Evolutionary conservation across 306 rosid genomes (phyloP), one percentile per base, ranked within the genome.

Genomic region (Abrus precatorius): DNA sequence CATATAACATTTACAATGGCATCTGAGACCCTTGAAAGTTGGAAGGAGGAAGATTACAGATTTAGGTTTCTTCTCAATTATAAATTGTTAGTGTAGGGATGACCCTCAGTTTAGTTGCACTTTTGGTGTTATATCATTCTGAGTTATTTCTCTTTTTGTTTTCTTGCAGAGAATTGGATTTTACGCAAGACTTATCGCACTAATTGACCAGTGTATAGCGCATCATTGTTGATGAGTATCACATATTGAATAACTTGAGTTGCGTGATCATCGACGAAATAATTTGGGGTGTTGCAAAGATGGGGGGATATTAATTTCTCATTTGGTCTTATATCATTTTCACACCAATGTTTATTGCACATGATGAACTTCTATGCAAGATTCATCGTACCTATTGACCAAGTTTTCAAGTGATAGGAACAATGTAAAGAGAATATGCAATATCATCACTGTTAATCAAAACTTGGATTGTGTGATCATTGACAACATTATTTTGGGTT

Each of bases 311-410:
- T 27, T 43, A 44, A 38, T 43, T 66, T 69, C 57, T 2, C 57
- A 47, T 69, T 69, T 11, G 74, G 74, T 45, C 41, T 11, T 11
- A 69, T 69, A 28, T 47, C 74, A 69, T 69, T 69, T 47, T 69
- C 74, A 3, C 41, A 29, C 27, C 27, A 68, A 45, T 33, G 10
- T 63, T 65, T 65, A 14, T 40, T 8, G 48, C 29, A 64, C 14
- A 27, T 5, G 32, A 33, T 76, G 10, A 62, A 50, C 52, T 62
- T 76, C 52, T 64, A 12, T 63, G 74, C 56, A 45, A 77, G 56
- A 67, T 77, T 52, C 82, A 77, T 77, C n/a, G 57, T 33, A 66
- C 68, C 50, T 40, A 41, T 67, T 53, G 34, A 65, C 65, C 36
- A 36, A 10, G 27, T 50, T 41, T 12, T 29, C 74, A 45, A 77